Evolutionary conservation across 805 yeast genomes (phyloP), one percentile per base, ranked within the genome.

Genomic region (Lipomyces japonicus): DNA sequence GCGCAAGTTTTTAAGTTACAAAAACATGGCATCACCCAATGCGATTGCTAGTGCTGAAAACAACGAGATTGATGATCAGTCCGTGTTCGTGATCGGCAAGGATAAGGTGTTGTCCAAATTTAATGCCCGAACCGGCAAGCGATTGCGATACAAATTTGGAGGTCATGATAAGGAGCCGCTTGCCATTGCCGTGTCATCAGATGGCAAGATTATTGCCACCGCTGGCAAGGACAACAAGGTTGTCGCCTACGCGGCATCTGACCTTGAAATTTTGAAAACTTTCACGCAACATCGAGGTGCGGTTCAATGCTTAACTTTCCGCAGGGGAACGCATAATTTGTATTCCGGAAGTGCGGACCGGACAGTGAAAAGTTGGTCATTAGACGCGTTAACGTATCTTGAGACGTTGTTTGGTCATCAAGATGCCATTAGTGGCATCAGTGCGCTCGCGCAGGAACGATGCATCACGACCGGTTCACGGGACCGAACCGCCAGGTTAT

Each of bases 361-460:
- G 63, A 84, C 90, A 60, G 84, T 93, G 58, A 79, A 97, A 65
- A 86, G 95, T 0, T 93, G 79, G 66, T 83, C 90, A 56, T 76
- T 90, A 51, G 86, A 81, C 61, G 96, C 89, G 68, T 77, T 84
- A 63, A 82, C 96, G 3, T 95, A 88, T 68, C 75, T 91, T 63
- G 98, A 93, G 71, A 83, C 86, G 3, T 71, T 93, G 40, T 93
- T 87, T 65, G 98, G 98, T 2, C 98, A 93, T 69, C 97, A 93
- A 71, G 98, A 93, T 65, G 73, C 79, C 47, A 90, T 91, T 39
- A 76, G 78, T 38, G 97, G 83, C 63, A 82, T 93, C 46, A 71
- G 88, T 21, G 88, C 97, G 0, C 71, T 93, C 53, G 78, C 79
- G 7, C 81, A 82, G 67, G 97, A 93, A 64, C 80, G 96, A 51